Evolutionary conservation across 768 basidiomycete species (phyloP), one percentile per base, ranked within the genome.

Genomic region (Boletellus sp.): DNA sequence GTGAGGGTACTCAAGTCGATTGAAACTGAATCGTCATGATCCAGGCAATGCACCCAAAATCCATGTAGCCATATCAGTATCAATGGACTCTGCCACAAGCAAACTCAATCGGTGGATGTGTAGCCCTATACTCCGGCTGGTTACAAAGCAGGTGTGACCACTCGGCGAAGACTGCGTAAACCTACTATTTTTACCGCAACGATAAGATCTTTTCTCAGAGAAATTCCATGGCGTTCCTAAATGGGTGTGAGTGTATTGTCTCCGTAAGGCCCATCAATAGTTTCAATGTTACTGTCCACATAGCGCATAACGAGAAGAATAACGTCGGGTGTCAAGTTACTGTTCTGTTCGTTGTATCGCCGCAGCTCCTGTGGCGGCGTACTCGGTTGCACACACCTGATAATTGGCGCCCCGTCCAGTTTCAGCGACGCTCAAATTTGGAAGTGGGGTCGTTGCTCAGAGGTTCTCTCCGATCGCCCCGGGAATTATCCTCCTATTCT

Each of bases 1-100:
- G 65, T 64, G 16, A 76, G 65, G 50, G 70, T 86, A 7, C 61
- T 83, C 36, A 53, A 58, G 45, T 55, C 62, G 16, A 58, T 68
- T 20, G 62, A 63, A 55, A 19, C 41, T 22, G 62, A 65, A 46
- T 38, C 52, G 5, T 42, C 49, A 35, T 59, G 34, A 57, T 52
- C 24, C 32, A 46, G 50, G 34, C 9, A 48, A 11, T 26, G 38
- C 44, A 38, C 38, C 35, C 23, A 28, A 45, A 10, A 36, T 44
- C 20, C 33, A 20, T 35, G 47, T 51, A 45, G 40, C 32, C 11
- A 31, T 53, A 37, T 34, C 23, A 35, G 48, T 39, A 31, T 40
- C 41, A 13, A 42, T 20, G 11, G 22, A 39, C 20, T 16, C 26
- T 32, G 24, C 28, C 28, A 34, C 7, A 23, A 16, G 28, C 39